Percentiles rank a stretch among this genome's conserved stretches.
These are phyloP conservation scores for Coniella vitis DNA, from an alignment of 2,329 filamentous ascomycete genomes.

Conservation along the genomic window DNA sequence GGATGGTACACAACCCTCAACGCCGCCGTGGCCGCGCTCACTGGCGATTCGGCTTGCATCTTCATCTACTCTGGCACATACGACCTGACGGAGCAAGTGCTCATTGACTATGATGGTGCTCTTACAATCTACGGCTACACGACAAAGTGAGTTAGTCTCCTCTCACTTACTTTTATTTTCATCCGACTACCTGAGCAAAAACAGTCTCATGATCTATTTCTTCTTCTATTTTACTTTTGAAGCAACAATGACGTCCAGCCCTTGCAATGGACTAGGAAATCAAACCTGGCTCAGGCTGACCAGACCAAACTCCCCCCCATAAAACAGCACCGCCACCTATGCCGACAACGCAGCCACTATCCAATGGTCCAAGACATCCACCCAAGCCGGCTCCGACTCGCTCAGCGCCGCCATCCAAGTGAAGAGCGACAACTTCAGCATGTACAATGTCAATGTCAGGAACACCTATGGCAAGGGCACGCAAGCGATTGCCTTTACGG, in stretches of 20 bases:
- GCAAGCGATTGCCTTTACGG: slow-evolving; percentile 26
- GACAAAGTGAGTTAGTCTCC: slow-evolving; percentile 19
- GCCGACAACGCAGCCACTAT: slow-evolving; percentile 27
- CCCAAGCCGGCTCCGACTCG: slow-evolving; percentile 24
- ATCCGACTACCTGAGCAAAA: no score
- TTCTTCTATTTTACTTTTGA: no score
- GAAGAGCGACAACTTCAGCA: slow-evolving; percentile 22
- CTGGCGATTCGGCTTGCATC: slow-evolving; percentile 24
- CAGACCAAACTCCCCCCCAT: no score
- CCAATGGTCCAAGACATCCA: slow-evolving; percentile 26
- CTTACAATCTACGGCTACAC: slow-evolving; percentile 28
- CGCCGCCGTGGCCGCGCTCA: slow-evolving; percentile 23
- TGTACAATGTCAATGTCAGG: slow-evolving; percentile 30
- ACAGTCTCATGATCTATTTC: not conserved
- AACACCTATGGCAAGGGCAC: slow-evolving; percentile 28
- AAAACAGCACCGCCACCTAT: slow-evolving; percentile 16
- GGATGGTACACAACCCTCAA: slow-evolving; percentile 19
- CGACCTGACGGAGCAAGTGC: slow-evolving; percentile 23
- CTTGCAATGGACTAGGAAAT: no score
- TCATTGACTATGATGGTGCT: slow-evolving; percentile 22
- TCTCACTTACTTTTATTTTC: no score
- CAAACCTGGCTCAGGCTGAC: no score
- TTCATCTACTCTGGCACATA: slow-evolving; percentile 27
- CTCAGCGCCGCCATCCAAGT: slow-evolving; percentile 26
- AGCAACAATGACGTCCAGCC: no score